Conservation (phyloP, 768 basidiomycete genomes). For the Macrocybe gigantea region DNA sequence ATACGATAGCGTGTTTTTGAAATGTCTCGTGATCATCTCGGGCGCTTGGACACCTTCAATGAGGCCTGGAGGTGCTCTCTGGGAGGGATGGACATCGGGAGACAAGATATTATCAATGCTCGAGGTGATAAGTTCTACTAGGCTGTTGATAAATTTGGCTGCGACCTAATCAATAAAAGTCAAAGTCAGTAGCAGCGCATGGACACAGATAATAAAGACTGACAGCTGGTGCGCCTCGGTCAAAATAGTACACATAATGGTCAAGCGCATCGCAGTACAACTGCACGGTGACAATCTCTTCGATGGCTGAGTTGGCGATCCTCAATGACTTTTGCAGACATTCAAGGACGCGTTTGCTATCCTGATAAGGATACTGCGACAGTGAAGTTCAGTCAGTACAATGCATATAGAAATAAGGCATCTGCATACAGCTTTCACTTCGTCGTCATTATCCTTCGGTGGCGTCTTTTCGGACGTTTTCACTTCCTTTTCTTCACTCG, state of each 20-base stretch:
- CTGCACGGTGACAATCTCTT: constrained; percentile 95
- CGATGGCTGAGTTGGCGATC: constrained; percentile 94
- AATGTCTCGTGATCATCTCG: constrained; percentile 92
- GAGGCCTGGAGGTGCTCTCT: constrained; percentile 81
- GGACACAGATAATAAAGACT: constrained; percentile 21
- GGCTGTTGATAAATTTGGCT: constrained; percentile 92
- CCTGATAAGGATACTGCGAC: constrained; percentile 74
- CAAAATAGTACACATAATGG: constrained; percentile 93
- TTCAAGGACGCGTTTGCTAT: constrained; percentile 96
- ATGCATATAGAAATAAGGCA: neutral
- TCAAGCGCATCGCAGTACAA: constrained; percentile 96
- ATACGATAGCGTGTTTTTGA: constrained; percentile 82
- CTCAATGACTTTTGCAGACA: constrained; percentile 95
- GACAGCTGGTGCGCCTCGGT: constrained; percentile 88
- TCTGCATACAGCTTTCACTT: constrained; percentile 51
- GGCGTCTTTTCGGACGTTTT: constrained; percentile 28
- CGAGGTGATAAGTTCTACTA: constrained; percentile 92
- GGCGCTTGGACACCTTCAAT: constrained; percentile 91
- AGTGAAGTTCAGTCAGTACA: neutral
- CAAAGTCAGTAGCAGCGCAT: neutral
- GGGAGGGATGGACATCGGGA: constrained; percentile 82
- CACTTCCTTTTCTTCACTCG: constrained; percentile 18
- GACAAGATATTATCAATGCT: constrained; percentile 90
- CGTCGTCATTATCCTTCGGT: constrained; percentile 34
- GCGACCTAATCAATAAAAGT: constrained; percentile 52